Evolutionary conservation across 805 yeast genomes (phyloP).

Genomic region (Starmerella scarabaei): DNA sequence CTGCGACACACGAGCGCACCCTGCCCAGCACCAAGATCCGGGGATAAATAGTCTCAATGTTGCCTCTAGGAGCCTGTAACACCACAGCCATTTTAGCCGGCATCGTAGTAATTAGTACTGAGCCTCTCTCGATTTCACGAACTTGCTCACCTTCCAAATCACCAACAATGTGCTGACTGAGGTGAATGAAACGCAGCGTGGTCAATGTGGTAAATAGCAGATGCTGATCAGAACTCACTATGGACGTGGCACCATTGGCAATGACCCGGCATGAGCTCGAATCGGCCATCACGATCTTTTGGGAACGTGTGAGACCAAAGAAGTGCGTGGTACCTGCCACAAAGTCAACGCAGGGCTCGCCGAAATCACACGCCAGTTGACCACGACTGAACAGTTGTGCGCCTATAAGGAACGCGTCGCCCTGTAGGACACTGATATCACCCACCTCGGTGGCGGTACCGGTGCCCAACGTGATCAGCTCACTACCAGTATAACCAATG

Average conservation of each 20-base stretch:
- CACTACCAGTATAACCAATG: neutral
- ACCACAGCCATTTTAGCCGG: constrained; percentile 75
- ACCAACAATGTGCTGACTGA: constrained; percentile 28
- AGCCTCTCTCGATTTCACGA: constrained; percentile 84
- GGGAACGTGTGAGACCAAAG: constrained; percentile 65
- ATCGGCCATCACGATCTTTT: constrained; percentile 42
- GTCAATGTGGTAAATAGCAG: constrained; percentile 77
- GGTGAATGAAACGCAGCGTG: constrained; percentile 66
- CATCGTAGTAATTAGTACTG: constrained; percentile 63
- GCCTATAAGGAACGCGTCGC: constrained; percentile 5
- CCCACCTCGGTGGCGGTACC: neutral
- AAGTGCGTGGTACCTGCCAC: constrained; percentile 6
- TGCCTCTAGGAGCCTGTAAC: constrained; percentile 92
- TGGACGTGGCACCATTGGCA: constrained; percentile 66
- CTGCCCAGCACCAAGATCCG: constrained; percentile 80
- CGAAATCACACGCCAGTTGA: constrained; percentile 34
- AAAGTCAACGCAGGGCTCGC: constrained; percentile 49
- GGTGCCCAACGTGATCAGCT: neutral
- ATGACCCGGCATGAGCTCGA: constrained; percentile 31
- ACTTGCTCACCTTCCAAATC: constrained; percentile 58
- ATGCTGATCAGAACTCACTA: constrained; percentile 44
- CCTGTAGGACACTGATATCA: constrained; percentile 6
- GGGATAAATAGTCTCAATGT: constrained; percentile 85
- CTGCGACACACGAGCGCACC: constrained; percentile 56
- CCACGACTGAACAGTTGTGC: constrained; percentile 1